phyloP scores from a whole-genome alignment of 805 yeast species.

The Candida dajiaensis region DNA sequence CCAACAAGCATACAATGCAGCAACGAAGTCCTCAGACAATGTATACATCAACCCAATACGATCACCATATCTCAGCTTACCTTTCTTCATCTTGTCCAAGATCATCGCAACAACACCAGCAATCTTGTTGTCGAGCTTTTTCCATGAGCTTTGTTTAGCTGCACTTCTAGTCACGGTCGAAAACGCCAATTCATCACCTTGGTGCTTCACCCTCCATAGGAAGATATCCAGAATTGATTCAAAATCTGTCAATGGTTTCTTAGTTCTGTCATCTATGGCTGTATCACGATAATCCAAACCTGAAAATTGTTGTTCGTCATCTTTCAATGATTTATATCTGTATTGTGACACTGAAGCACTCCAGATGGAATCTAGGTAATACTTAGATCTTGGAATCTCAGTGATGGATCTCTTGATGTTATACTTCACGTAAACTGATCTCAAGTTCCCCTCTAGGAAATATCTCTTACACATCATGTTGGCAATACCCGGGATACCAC shows the following conservation, averaged over 20 bases:
- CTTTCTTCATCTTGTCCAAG: conserved; percentile 65
- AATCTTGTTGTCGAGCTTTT: conserved; percentile 68
- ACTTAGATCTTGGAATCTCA: conserved; percentile 68
- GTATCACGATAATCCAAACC: conserved; percentile 73
- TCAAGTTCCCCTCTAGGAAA: conserved; percentile 72
- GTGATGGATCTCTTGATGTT: conserved; percentile 58
- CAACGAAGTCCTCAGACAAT: conserved; percentile 77
- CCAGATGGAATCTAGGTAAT: conserved; percentile 80
- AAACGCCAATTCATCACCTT: conserved; percentile 78
- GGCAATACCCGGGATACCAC: conserved; percentile 89
- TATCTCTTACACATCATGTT: conserved; percentile 77
- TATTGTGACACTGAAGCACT: conserved; percentile 50
- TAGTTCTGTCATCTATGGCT: conserved; percentile 74
- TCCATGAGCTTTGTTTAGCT: conserved; percentile 66
- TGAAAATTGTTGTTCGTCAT: conserved; percentile 67
- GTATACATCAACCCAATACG: conserved; percentile 78
- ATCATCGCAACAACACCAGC: conserved; percentile 71
- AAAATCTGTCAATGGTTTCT: conserved; percentile 69
- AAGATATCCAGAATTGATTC: conserved; percentile 64
- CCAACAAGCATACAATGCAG: conserved; percentile 83
- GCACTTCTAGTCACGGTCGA: conserved; percentile 36
- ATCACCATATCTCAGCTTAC: conserved; percentile 59
- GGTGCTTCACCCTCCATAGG: conserved; percentile 68
- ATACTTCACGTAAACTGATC: conserved; percentile 79
- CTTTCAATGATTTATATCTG: conserved; percentile 53